Evolutionary conservation across 2,329 filamentous ascomycete genomes (phyloP).

Genomic region (Cladobotryum protrusum): DNA sequence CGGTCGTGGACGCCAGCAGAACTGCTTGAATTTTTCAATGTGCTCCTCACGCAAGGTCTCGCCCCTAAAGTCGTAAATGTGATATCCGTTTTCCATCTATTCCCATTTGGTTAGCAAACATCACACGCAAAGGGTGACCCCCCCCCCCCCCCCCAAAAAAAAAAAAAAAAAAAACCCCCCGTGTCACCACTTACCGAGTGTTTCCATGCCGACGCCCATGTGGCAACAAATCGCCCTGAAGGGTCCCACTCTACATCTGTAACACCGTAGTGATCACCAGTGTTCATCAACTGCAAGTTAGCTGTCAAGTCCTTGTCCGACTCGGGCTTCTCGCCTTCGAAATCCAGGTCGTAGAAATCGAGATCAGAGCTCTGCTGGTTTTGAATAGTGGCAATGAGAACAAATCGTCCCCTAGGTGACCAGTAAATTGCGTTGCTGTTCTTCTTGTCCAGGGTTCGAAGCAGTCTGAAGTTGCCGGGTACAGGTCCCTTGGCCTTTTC

Average conservation of each 20-base stretch:
- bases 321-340: slow-evolving; percentile 93
- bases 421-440: slow-evolving; percentile 99
- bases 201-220: slow-evolving; percentile 92
- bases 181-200: slow-evolving; percentile 65
- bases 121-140: slow-evolving; percentile 8
- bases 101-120: not conserved
- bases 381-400: slow-evolving; percentile 86
- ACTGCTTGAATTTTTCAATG: slow-evolving; percentile 97
- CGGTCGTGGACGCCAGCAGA: slow-evolving; percentile 88
- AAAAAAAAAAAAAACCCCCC: not conserved
- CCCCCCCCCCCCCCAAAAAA: too few relatives aligned
- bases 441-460: slow-evolving; percentile 96
- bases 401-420: slow-evolving; percentile 92
- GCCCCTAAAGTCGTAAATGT: slow-evolving; percentile 95
- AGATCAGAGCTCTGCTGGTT: slow-evolving; percentile 92
- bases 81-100: slow-evolving; percentile 98
- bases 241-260: slow-evolving; percentile 99
- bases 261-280: slow-evolving; percentile 90
- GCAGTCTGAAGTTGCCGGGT: slow-evolving; percentile 91
- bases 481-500: slow-evolving; percentile 81
- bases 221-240: slow-evolving; percentile 88
- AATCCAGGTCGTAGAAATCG: slow-evolving; percentile 97
- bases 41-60: slow-evolving; percentile 83
- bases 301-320: slow-evolving; percentile 89
- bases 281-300: slow-evolving; percentile 92